Evolutionary conservation across 176 grass and related monocot species (phyloP), one percentile per base, ranked within the genome.

Genomic region (Raddia guianensis): DNA sequence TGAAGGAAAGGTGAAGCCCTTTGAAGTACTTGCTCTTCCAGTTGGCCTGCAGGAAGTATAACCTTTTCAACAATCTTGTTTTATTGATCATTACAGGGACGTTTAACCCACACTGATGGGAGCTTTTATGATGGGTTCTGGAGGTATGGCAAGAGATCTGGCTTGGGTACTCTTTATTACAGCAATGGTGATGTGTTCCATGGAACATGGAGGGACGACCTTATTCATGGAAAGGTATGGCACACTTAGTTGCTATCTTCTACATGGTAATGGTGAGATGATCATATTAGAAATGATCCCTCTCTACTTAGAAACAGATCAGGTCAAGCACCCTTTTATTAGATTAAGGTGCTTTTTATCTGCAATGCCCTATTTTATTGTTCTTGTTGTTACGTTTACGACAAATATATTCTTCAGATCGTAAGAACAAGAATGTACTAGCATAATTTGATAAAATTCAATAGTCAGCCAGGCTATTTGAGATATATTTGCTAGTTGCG

Each of bases 201-300:
- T 77, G 90, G 96, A 71, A 86, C 96, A 55, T 93, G 96, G 96
- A 95, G 96, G 82, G 96, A 98, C 64, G 92, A 91, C 80, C 84
- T 98, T 84, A 91, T 98, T 74, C 96, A 95, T 89, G 96, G 96
- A 75, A 98, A 98, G 90, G 92, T 98, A 89, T 77, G 73, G 47
- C 43, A 81, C 58, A 50, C 19, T 14, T 10, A 7, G 49, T 71
- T 60, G 52, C 54, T 54, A 55, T 68, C 54, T 64, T 68, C 12
- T 49, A 20, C 69, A 73, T 63, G 7, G 10, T 37, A 43, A 19
- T 62, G 73, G 19, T 57, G 67, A 81, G 45, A 81, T 81, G 43
- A 5, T 71, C 9, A 40, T 35, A 55, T 74, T 58, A 44, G 14
- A 51, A 51, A 52, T 68, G 66, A 9, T 18, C 19, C 19, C 20